Evolutionary conservation across 176 grass and related monocot species (phyloP).

Genomic region (Raddia guianensis): DNA sequence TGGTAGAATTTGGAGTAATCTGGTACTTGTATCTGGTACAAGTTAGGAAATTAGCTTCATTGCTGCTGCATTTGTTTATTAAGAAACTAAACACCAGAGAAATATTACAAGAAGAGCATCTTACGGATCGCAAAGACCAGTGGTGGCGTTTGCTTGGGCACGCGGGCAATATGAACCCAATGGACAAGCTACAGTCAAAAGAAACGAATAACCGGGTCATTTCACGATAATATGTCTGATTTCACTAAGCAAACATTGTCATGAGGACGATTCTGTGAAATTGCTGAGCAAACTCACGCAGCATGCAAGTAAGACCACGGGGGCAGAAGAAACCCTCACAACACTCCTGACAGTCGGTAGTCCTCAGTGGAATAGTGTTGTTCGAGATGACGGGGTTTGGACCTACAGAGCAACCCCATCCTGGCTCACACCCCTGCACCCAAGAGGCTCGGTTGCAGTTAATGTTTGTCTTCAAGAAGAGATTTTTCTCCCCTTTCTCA

Average conservation of each 20-base stretch:
- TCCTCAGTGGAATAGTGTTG: slow-evolving; percentile 46
- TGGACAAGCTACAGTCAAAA: slow-evolving; percentile 65
- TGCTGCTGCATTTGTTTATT: not conserved
- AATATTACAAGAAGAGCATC: slow-evolving; percentile 27
- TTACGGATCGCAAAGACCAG: slow-evolving; percentile 92
- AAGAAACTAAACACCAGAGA: slow-evolving; percentile 16
- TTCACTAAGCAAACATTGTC: not conserved
- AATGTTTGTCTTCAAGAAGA: slow-evolving; percentile 63
- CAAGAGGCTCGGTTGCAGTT: slow-evolving; percentile 78
- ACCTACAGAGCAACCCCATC: slow-evolving; percentile 59
- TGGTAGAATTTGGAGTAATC: slow-evolving; percentile 51
- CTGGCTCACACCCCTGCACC: slow-evolving; percentile 68
- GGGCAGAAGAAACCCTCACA: slow-evolving; percentile 96
- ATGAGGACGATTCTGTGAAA: not conserved
- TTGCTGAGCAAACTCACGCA: slow-evolving; percentile 54
- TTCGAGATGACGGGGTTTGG: not conserved
- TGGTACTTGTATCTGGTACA: slow-evolving; percentile 83
- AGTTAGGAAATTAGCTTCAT: not conserved
- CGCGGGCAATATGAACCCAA: slow-evolving; percentile 85
- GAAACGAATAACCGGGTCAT: slow-evolving; percentile 30
- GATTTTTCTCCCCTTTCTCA: slow-evolving; percentile 26
- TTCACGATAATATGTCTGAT: not conserved
- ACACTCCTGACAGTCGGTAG: slow-evolving; percentile 47
- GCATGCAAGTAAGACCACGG: slow-evolving; percentile 86
- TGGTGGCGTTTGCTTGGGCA: slow-evolving; percentile 54